Conservation (phyloP, 352 stramenopile genomes). For the Peronospora farinosa region DNA sequence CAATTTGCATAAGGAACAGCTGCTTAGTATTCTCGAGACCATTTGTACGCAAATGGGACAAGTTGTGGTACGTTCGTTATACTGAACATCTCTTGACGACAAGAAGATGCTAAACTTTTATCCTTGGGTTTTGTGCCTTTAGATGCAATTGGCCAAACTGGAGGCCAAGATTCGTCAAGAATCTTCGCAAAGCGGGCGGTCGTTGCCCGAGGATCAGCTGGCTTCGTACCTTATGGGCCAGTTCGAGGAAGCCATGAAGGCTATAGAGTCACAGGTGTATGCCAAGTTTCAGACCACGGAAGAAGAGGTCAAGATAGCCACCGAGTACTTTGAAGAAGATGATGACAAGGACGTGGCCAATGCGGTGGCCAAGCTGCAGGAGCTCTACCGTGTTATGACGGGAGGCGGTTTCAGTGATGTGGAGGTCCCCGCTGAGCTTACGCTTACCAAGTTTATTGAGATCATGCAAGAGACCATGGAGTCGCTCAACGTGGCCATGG, state of each 20-base stretch:
- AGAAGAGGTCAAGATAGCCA: conserved; percentile 80
- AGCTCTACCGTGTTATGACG: conserved; percentile 85
- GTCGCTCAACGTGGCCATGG: conserved; percentile 85
- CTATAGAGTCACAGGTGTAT: conserved; percentile 85
- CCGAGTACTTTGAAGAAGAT: conserved; percentile 85
- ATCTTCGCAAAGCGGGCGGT: conserved; percentile 75
- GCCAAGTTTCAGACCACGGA: conserved; percentile 86
- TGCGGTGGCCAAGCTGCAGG: conserved; percentile 80
- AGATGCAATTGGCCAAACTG: conserved; percentile 85
- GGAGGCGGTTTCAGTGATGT: conserved; percentile 75
- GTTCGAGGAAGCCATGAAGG: conserved; percentile 88
- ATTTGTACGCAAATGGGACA: conserved; percentile 87
- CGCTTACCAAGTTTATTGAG: conserved; percentile 81
- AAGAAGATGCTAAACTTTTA: neutral
- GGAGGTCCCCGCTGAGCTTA: conserved; percentile 74
- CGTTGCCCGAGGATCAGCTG: conserved; percentile 76
- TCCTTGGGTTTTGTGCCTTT: neutral
- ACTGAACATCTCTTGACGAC: neutral
- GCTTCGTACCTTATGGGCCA: conserved; percentile 86
- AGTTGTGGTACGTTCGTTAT: conserved; percentile 56
- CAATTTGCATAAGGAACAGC: conserved; percentile 83
- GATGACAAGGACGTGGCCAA: conserved; percentile 83
- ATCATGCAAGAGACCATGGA: conserved; percentile 90
- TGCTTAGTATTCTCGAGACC: conserved; percentile 82
- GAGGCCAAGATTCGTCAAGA: conserved; percentile 87